Evolutionary conservation across 2,329 filamentous ascomycete genomes (phyloP), one percentile per base, ranked within the genome.

Genomic region (Microdochium nivale): DNA sequence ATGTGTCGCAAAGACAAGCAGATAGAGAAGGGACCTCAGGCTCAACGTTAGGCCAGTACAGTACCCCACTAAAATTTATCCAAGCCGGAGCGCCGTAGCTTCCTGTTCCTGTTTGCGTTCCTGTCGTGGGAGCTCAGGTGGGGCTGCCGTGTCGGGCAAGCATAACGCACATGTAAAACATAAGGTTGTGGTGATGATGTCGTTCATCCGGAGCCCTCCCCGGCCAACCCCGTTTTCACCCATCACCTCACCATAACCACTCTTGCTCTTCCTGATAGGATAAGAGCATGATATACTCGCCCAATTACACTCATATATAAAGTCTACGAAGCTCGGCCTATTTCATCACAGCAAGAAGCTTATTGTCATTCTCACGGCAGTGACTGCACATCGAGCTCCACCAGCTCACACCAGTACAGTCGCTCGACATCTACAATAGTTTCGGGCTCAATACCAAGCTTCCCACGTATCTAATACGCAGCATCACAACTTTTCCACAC

Each of bases 401-500:
- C 16, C 33, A 37, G 33, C 33, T 14, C 33, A 37, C 33, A 16
- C n/a, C 33, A 37, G 13, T 14, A 37, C 33, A 37, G n/a, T 37
- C 33, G 33, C 5, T 16, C 33, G 33, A 37, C 33, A 14, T 37
- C 33, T 37, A 8, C 33, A 19, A 37, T 14, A 37, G 33, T 14
- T 14, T 16, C 13, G 16, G 33, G 13, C n/a, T 37, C 33, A 37
- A 14, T 14, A 16, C 33, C 33, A 37, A 37, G 33, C 11, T 52
- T 53, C 44, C 23, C 19, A 52, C 53, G 52, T 46, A 52, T 48
- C 49, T 30, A 19, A 49, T 24, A 27, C 30, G 30, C 21, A 8
- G 21, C n/a, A 19, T 13, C 56, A 55, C 49, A 50, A 55, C 49
- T 54, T 56, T 56, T 52, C 49, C 54, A 48, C 53, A 54, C 33